Conservation (phyloP, 139 green algal species). For the Monoraphidium neglectum region DNA sequence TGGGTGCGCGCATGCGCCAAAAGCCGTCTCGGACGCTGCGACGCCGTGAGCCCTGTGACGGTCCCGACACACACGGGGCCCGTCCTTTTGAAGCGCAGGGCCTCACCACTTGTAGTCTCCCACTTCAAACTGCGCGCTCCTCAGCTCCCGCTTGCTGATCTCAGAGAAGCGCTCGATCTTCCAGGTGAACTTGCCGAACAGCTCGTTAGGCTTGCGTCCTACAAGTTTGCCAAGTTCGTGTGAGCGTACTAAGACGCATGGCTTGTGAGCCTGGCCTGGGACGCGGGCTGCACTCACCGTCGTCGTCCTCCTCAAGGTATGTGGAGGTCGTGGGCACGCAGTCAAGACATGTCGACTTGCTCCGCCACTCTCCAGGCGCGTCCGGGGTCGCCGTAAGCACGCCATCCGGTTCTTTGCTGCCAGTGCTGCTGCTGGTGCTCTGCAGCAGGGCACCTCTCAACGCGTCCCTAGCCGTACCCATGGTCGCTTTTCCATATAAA, state of each 20-base stretch:
- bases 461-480: background rate
- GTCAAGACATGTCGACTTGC: constrained; percentile 64
- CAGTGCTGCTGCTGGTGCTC: constrained; percentile 65
- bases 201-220: constrained; percentile 69
- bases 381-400: constrained; percentile 81
- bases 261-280: background rate
- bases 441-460: background rate
- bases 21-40: too few relatives aligned
- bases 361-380: constrained; percentile 77
- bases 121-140: constrained; percentile 93
- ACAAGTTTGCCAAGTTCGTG: background rate
- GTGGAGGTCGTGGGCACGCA: constrained; percentile 58
- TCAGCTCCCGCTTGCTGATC: constrained; percentile 92
- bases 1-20: too few relatives aligned
- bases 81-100: too few relatives aligned
- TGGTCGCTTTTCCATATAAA: constrained; percentile 44
- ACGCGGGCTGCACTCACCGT: constrained; percentile 33
- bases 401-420: constrained; percentile 71
- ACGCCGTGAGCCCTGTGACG: too few relatives aligned
- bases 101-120: constrained; percentile 92
- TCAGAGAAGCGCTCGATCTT: constrained; percentile 96
- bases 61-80: too few relatives aligned
- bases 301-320: constrained; percentile 79
- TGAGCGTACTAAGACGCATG: background rate
- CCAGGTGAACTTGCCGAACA: constrained; percentile 99